These are phyloP conservation scores for Dujonia santamariae DNA, from an alignment of 1,139 yeast genomes.

Conservation along the genomic window DNA sequence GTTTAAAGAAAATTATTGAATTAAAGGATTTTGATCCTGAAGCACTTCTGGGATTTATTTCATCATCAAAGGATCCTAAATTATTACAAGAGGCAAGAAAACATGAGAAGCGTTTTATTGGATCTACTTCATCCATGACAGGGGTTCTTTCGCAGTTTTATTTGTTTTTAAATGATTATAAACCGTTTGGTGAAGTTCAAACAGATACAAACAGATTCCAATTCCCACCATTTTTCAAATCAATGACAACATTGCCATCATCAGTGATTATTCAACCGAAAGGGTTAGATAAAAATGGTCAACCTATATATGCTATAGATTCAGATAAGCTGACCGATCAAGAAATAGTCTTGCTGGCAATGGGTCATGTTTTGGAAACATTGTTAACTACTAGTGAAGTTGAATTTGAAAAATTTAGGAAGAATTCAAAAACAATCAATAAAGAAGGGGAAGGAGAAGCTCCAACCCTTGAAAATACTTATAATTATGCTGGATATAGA, in stretches of 20 bases:
- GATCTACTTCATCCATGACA: conserved; percentile 91
- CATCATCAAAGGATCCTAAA: conserved; percentile 63
- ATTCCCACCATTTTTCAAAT: conserved; percentile 35
- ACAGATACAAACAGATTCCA: conserved; percentile 20
- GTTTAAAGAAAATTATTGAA: conserved; percentile 59
- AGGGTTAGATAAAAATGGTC: conserved; percentile 24
- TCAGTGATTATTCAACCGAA: conserved; percentile 39
- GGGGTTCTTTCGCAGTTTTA: conserved; percentile 73
- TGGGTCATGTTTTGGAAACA: conserved; percentile 79
- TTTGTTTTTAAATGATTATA: conserved; percentile 58
- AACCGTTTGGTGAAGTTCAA: conserved; percentile 12
- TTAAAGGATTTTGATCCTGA: conserved; percentile 67
- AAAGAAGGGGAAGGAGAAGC: conserved; percentile 6
- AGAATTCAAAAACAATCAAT: conserved; percentile 11
- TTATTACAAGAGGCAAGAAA: conserved; percentile 49
- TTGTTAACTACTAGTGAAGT: conserved; percentile 59
- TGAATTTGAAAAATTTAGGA: conserved; percentile 39
- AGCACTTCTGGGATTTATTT: conserved; percentile 53
- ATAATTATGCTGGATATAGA: conserved; percentile 72
- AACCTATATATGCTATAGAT: conserved; percentile 58
- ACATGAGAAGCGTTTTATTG: conserved; percentile 47
- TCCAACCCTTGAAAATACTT: conserved; percentile 26
- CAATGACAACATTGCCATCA: conserved; percentile 32
- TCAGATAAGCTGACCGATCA: conserved; percentile 66
- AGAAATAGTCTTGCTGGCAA: conserved; percentile 67